Evolutionary conservation across 805 yeast genomes (phyloP), one percentile per base, ranked within the genome.

Genomic region (Middelhovenomyces tepae): DNA sequence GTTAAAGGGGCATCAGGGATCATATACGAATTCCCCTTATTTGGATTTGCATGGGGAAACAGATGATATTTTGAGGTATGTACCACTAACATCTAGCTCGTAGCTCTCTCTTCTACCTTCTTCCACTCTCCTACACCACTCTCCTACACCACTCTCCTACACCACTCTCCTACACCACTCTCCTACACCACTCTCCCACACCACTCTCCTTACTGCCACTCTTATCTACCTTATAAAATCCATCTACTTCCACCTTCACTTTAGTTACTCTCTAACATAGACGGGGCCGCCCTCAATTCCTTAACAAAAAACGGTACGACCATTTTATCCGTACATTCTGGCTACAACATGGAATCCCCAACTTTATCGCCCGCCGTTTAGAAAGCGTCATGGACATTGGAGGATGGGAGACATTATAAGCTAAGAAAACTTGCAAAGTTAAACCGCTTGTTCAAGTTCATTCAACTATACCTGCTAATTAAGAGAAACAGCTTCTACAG

Each of bases 391-490:
- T 78, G 21, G 97, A 89, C 54, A 73, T 79, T 23, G 98, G 98
- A 6, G 98, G 98, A 0, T 89, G 98, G 98, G 91, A 81, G 46
- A 82, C 91, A 1, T 60, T 81, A 40, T 84, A 60, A 53, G 20
- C 27, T 28, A 18, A 9, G 22, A 29, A 20, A 29, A 16, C 11
- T 15, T 15, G 22, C n/a, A 5, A 9, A 7, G 26, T 29, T 29
- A 7, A 22, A 28, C 8, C 14, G 22, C 23, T 9, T 9, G n/a
- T 21, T 21, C 23, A n/a, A 21, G 23, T 9, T 21, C 23, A 21
- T n/a, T 9, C 9, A 21, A 21, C 10, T 9, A 21, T 9, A 21
- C n/a, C 23, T 21, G n/a, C 10, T 21, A 9, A 9, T 26, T 10
- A 5, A 26, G 19, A 31, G 50, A 45, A 22, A 50, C 44, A 14